Evolutionary conservation across 768 basidiomycete species (phyloP).

Genomic region (Clavaria fumosa): DNA sequence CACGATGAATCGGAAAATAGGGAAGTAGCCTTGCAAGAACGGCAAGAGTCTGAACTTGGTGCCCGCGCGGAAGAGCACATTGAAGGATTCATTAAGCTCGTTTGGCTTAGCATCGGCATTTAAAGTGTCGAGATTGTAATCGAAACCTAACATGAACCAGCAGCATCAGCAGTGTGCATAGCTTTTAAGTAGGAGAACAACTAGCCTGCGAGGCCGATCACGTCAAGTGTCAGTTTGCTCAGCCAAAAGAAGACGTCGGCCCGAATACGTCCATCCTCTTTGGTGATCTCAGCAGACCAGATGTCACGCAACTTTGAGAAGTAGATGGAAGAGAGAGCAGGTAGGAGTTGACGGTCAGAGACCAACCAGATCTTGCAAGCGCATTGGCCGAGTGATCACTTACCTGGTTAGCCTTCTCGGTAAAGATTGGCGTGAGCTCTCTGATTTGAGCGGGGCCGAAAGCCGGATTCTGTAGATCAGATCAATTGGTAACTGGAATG

Average conservation of each 20-base stretch:
- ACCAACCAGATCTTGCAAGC: not conserved
- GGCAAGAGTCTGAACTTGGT: constrained; percentile 16
- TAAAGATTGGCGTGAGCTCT: constrained; percentile 39
- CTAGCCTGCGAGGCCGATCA: constrained; percentile 64
- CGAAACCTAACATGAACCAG: constrained; percentile 14
- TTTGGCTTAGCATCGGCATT: constrained; percentile 18
- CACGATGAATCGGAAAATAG: constrained; percentile 21
- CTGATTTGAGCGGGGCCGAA: constrained; percentile 47
- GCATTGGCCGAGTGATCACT: not conserved
- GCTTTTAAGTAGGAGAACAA: constrained; percentile 17
- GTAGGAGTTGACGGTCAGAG: not conserved
- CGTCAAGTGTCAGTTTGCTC: constrained; percentile 54
- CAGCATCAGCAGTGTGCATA: constrained; percentile 16
- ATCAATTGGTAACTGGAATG: not conserved
- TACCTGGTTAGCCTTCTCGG: constrained; percentile 39
- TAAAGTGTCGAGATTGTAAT: constrained; percentile 16
- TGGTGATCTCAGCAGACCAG: too few species aligned
- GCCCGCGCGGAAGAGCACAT: constrained; percentile 27
- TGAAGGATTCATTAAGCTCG: constrained; percentile 33
- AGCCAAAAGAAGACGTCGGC: constrained; percentile 53
- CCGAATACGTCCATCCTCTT: constrained; percentile 23
- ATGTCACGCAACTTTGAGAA: too few species aligned
- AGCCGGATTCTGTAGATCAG: constrained; percentile 37
- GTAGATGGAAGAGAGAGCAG: not conserved
- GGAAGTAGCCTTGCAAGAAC: constrained; percentile 18